Conservation (phyloP, 257 asterid species). For the Coffea eugenioides region DNA sequence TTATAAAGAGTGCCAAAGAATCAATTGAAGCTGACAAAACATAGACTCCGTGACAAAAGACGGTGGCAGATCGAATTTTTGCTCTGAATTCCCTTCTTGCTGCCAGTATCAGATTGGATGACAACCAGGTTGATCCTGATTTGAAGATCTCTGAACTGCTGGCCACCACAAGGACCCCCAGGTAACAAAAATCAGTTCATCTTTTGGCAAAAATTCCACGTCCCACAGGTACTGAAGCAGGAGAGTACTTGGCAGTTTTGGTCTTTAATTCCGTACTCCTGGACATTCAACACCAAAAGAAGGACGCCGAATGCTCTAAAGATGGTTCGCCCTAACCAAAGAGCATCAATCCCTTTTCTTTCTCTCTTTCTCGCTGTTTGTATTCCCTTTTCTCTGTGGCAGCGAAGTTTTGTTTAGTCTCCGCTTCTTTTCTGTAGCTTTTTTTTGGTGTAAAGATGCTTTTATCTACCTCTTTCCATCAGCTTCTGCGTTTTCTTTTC, state of each 20-base stretch:
- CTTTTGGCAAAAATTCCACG: not conserved
- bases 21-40: conserved; percentile 37
- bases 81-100: not conserved
- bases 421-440: not conserved
- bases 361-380: not conserved
- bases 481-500: not conserved
- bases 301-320: not conserved
- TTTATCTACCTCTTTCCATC: not conserved
- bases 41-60: conserved; percentile 26
- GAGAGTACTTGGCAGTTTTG: not conserved
- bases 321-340: not conserved
- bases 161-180: not conserved
- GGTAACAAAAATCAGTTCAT: not conserved
- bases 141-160: conserved; percentile 4
- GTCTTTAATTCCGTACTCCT: not conserved
- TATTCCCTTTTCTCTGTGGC: not conserved
- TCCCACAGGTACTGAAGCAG: conserved; percentile 6
- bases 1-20: conserved; percentile 56
- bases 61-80: not conserved
- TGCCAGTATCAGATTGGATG: not conserved
- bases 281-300: not conserved
- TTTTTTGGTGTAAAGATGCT: not conserved
- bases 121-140: not conserved
- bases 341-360: not conserved
- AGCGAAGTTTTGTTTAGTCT: not conserved